Percentiles rank a stretch among this genome's conserved stretches.
These are phyloP conservation scores for Pichia sp. DNA, from an alignment of 1,139 yeast genomes.

Conservation along the genomic window DNA sequence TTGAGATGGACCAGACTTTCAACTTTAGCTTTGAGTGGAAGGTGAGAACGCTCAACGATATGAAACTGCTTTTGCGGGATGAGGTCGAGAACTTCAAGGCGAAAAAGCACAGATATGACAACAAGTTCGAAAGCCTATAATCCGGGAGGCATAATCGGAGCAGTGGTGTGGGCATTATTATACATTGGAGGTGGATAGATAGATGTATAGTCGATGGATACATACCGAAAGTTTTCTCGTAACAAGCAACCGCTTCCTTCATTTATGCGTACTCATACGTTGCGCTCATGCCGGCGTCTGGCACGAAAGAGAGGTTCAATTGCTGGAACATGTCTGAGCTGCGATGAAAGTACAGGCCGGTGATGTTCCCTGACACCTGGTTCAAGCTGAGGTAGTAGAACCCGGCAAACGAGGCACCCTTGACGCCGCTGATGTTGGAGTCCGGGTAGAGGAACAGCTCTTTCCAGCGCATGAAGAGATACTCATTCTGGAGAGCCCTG, in stretches of 20 bases:
- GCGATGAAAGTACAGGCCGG: constrained; percentile 79
- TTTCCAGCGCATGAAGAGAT: constrained; percentile 90
- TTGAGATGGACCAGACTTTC: constrained; percentile 43
- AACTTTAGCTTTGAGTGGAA: constrained; percentile 59
- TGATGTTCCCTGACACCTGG: constrained; percentile 67
- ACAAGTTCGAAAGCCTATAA: background rate
- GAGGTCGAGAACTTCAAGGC: constrained; percentile 41
- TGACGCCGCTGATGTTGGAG: constrained; percentile 57
- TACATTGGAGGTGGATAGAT: background rate
- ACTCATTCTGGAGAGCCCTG: constrained; percentile 39
- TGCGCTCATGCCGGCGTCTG: constrained; percentile 37
- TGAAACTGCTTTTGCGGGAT: constrained; percentile 42
- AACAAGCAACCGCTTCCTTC: background rate
- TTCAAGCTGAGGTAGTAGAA: constrained; percentile 84
- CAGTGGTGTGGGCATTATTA: background rate
- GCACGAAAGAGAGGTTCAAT: constrained; percentile 47
- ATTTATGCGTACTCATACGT: constrained; percentile 35
- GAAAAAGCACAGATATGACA: constrained; percentile 21
- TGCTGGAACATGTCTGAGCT: constrained; percentile 75
- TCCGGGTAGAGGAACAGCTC: constrained; percentile 84
- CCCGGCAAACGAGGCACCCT: constrained; percentile 89
- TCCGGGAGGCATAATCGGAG: background rate
- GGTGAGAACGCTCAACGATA: constrained; percentile 36
- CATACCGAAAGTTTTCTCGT: background rate
- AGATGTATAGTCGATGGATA: background rate